Evolutionary conservation across 768 basidiomycete species (phyloP).

Genomic region (Podaxis rugospora): DNA sequence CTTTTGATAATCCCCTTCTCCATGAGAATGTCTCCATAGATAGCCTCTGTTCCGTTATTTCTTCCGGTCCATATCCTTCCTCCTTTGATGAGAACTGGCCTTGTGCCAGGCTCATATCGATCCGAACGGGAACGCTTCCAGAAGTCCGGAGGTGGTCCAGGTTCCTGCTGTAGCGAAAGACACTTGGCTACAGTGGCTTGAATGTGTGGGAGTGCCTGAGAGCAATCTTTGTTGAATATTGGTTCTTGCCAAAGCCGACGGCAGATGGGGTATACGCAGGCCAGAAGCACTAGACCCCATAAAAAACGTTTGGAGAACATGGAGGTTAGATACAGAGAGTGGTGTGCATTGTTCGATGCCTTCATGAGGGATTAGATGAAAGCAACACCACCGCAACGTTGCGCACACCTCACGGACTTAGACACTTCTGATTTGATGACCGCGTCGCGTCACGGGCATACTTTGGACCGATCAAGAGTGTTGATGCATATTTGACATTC

Average conservation of each 20-base stretch:
- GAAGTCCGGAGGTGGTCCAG: slow-evolving; percentile 46
- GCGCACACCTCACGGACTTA: neutral
- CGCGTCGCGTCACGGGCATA: neutral
- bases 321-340: slow-evolving; percentile 1
- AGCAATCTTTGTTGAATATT: neutral
- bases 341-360: neutral
- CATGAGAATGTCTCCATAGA: slow-evolving; percentile 64
- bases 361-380: slow-evolving; percentile 4
- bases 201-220: slow-evolving; percentile 18
- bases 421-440: neutral
- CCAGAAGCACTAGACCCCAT: neutral
- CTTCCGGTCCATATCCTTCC: slow-evolving; percentile 83
- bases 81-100: slow-evolving; percentile 62
- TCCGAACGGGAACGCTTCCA: slow-evolving; percentile 52
- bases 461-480: neutral
- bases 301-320: slow-evolving; percentile 7
- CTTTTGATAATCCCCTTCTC: slow-evolving; percentile 64
- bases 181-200: slow-evolving; percentile 38
- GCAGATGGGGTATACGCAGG: neutral
- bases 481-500: slow-evolving; percentile 5
- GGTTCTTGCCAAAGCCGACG: neutral
- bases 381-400: slow-evolving; percentile 10
- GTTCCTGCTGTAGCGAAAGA: slow-evolving; percentile 30
- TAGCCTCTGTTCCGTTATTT: slow-evolving; percentile 60
- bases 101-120: slow-evolving; percentile 60